Conservation (phyloP, 169 alveolate species). For the Toxoplasma gondii region DNA sequence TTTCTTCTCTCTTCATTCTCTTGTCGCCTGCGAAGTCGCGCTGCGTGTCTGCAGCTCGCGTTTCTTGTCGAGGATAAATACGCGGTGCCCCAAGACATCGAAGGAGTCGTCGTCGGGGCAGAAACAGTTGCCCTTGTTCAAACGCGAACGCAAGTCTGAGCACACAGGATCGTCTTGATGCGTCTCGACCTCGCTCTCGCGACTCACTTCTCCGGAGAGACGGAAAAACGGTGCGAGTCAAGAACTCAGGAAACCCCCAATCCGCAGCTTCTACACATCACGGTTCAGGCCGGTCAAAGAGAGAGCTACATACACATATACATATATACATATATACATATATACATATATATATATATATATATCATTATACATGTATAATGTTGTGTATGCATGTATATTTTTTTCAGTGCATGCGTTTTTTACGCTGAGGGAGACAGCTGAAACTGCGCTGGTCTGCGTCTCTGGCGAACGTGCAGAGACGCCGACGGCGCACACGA, state of each 20-base stretch:
- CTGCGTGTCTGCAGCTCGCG: slow-evolving; percentile 43
- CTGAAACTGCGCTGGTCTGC: no score
- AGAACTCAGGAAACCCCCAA: no score
- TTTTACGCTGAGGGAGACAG: no score
- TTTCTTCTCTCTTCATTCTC: background rate
- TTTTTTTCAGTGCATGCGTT: no score
- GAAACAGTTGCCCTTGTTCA: slow-evolving; percentile 64
- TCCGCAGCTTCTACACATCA: background rate
- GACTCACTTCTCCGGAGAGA: background rate
- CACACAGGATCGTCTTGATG: background rate
- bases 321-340: background rate
- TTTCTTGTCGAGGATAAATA: slow-evolving; percentile 42
- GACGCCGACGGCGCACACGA: no score
- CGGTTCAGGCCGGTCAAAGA: background rate
- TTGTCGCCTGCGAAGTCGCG: no score
- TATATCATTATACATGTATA: no score
- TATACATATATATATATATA: background rate
- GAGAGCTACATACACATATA: background rate
- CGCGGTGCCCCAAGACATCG: slow-evolving; percentile 65
- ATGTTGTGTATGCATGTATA: background rate
- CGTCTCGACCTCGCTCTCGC: background rate
- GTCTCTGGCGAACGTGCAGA: no score
- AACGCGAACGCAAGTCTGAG: slow-evolving; percentile 61
- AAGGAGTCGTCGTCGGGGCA: slow-evolving; percentile 60
- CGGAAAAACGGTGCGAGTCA: background rate